These are phyloP conservation scores for Pseudogymnoascus sp. DNA, from an alignment of 2,329 filamentous ascomycete genomes.

Conservation along the genomic window DNA sequence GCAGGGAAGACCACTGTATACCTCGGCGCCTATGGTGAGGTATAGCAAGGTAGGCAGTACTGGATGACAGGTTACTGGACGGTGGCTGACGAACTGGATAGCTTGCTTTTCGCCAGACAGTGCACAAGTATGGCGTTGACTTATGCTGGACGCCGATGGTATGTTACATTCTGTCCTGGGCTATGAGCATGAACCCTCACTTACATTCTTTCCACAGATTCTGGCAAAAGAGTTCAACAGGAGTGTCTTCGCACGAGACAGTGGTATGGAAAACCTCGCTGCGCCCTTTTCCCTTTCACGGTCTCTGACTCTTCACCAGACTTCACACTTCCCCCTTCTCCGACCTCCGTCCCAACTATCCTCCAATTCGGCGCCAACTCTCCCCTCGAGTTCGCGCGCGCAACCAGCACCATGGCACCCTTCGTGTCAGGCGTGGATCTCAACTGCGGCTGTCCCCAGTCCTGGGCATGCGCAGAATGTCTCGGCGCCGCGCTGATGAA, in stretches of 20 bases:
- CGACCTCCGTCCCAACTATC: constrained; percentile 51
- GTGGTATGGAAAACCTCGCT: constrained; percentile 35
- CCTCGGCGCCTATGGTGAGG: constrained; percentile 62
- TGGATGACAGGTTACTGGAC: not conserved
- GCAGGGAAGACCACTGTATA: constrained; percentile 47
- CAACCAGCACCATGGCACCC: constrained; percentile 54
- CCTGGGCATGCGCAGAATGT: constrained; percentile 62
- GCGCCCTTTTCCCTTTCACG: not conserved
- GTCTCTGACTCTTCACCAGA: constrained; percentile 36
- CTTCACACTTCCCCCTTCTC: constrained; percentile 51
- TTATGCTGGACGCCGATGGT: constrained; percentile 66
- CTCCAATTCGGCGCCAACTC: constrained; percentile 61
- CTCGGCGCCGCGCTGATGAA: constrained; percentile 66
- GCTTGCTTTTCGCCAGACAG: constrained; percentile 63
- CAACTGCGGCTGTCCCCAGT: constrained; percentile 68
- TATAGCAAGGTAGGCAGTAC: constrained; percentile 44
- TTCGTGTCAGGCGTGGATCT: constrained; percentile 59
- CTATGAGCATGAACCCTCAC: not conserved
- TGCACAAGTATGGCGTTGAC: constrained; percentile 57
- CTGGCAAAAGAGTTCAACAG: constrained; percentile 63
- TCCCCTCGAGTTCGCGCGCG: constrained; percentile 54
- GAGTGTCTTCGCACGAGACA: constrained; percentile 51
- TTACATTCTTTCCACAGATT: constrained; percentile 31
- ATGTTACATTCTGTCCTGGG: constrained; percentile 1
- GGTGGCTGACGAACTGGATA: constrained; percentile 26